Conservation (phyloP, 2,329 filamentous ascomycete genomes). For the Thielaviopsis populi region DNA sequence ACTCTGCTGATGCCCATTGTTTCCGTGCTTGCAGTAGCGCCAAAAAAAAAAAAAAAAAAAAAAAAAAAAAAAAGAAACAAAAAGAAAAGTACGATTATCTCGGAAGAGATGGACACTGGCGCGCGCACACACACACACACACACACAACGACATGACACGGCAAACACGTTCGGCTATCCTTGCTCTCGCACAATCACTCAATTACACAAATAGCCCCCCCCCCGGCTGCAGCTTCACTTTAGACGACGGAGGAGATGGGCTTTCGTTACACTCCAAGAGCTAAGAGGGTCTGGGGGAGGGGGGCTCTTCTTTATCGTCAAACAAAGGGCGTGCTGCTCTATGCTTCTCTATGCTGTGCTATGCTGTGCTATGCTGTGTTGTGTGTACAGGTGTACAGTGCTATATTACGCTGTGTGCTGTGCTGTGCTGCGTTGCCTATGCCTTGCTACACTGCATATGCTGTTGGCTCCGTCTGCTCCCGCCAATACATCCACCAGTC, state of each 20-base stretch:
- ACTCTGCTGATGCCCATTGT: background rate
- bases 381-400: no score
- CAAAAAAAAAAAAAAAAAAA: background rate
- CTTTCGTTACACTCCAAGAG: background rate
- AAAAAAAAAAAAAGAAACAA: background rate
- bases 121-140: background rate
- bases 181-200: background rate
- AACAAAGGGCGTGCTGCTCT: background rate
- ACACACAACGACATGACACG: background rate
- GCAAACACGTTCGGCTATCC: background rate
- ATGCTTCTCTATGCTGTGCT: background rate
- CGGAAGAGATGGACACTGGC: slow-evolving; percentile 2
- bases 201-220: background rate
- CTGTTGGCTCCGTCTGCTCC: no score
- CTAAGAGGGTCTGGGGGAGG: no score
- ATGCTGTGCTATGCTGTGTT: background rate
- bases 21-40: background rate
- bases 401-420: background rate
- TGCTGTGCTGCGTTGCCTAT: no score
- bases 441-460: no score
- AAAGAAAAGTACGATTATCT: background rate
- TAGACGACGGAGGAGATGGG: no score
- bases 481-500: no score
- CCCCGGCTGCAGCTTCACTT: slow-evolving; percentile 2
- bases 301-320: background rate